Conservation (phyloP, 768 basidiomycete species). For the Panellus pusillus region DNA sequence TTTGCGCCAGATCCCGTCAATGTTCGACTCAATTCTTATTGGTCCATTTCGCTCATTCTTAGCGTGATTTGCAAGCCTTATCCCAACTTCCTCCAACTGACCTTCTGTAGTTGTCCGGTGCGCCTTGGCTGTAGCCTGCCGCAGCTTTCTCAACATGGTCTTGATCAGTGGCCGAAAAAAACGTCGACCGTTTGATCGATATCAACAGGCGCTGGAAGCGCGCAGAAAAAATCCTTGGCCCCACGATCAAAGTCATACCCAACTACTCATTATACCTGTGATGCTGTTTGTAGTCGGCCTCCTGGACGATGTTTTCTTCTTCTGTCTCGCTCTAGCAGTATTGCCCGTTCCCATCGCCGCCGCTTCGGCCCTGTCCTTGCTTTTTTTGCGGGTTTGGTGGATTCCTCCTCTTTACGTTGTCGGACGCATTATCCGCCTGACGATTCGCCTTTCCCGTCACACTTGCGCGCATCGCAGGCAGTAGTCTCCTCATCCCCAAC, state of each 20-base stretch:
- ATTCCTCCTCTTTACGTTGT: slow-evolving; percentile 7
- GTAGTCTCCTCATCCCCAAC: not conserved
- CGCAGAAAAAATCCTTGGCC: slow-evolving; percentile 17
- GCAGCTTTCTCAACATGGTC: slow-evolving; percentile 18
- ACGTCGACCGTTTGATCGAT: slow-evolving; percentile 16
- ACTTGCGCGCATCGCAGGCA: not conserved
- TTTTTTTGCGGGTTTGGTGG: slow-evolving; percentile 10
- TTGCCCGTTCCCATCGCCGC: slow-evolving; percentile 2
- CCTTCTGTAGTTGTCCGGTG: slow-evolving; percentile 14
- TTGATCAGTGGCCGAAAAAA: slow-evolving; percentile 9
- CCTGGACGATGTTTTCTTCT: slow-evolving; percentile 19
- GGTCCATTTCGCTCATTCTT: slow-evolving; percentile 8
- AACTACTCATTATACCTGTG: slow-evolving; percentile 20
- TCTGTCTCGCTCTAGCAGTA: slow-evolving; percentile 4
- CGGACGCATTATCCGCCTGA: slow-evolving; percentile 6
- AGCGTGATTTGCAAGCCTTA: slow-evolving; percentile 3
- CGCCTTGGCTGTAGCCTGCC: slow-evolving; percentile 22
- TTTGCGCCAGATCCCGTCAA: slow-evolving; percentile 6
- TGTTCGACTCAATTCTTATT: slow-evolving; percentile 15
- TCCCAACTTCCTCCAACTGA: not conserved
- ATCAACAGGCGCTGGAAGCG: slow-evolving; percentile 19
- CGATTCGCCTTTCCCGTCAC: slow-evolving; percentile 2
- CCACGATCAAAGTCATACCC: slow-evolving; percentile 19
- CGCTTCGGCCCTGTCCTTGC: slow-evolving; percentile 12
- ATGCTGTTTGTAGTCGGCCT: slow-evolving; percentile 21